Percentiles rank a stretch among this genome's conserved stretches.
These are phyloP conservation scores for Dalbergia oliveri DNA, from an alignment of 306 rosid species.

Conservation along the genomic window DNA sequence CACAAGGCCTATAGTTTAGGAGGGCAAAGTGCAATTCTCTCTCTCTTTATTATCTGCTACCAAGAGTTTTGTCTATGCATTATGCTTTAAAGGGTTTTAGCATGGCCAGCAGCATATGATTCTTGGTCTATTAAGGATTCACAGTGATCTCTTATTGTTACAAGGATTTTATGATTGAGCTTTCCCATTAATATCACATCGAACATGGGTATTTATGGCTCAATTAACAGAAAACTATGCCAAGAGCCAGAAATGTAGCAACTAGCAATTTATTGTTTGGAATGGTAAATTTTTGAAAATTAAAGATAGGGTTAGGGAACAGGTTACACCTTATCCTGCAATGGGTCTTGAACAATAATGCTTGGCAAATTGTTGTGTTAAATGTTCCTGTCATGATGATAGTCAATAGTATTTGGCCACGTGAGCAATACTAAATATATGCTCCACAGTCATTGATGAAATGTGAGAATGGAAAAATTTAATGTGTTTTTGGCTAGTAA, in stretches of 20 bases:
- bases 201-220: background rate
- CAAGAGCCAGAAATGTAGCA: background rate
- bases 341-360: background rate
- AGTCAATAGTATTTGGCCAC: background rate
- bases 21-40: too few species aligned
- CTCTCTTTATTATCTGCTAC: background rate
- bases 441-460: background rate
- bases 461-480: background rate
- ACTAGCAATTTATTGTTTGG: background rate
- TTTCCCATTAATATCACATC: background rate
- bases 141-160: background rate
- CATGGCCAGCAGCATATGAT: background rate
- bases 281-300: background rate
- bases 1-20: too few species aligned
- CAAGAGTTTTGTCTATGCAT: background rate
- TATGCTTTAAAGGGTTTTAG: background rate
- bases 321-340: background rate
- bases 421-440: background rate
- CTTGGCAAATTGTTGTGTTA: background rate
- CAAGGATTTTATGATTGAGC: background rate
- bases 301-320: background rate
- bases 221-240: background rate
- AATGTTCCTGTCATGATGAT: constrained; percentile 21
- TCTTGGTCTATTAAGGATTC: background rate
- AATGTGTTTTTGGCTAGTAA: background rate